These are phyloP conservation scores for Malus orientalis DNA, from an alignment of 306 rosid genomes.

Conservation along the genomic window DNA sequence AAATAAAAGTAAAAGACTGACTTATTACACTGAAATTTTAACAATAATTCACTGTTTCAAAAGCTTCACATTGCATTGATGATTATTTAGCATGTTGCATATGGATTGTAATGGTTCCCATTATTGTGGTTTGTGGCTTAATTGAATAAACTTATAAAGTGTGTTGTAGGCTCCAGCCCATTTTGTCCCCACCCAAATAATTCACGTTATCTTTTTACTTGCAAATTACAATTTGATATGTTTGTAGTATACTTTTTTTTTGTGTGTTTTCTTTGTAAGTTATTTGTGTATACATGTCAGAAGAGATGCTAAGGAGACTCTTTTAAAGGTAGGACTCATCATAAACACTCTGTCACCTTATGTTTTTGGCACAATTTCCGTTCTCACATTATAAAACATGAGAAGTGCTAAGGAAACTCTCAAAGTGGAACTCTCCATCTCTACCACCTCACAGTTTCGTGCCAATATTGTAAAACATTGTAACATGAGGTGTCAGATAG, in stretches of 20 bases:
- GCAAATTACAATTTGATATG: neutral
- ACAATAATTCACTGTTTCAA: neutral
- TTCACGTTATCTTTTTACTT: rapidly evolving
- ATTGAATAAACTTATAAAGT: neutral
- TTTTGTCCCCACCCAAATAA: neutral
- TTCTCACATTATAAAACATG: too few relatives aligned
- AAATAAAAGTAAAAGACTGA: neutral
- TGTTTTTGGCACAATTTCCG: too few relatives aligned
- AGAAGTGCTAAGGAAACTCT: too few relatives aligned
- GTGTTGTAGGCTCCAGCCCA: slow-evolving; percentile 1
- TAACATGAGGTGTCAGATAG: too few relatives aligned
- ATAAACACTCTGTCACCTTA: rapidly evolving
- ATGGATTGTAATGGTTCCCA: slow-evolving; percentile 24
- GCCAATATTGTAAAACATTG: too few relatives aligned
- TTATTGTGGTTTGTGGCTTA: slow-evolving; percentile 25
- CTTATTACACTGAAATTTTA: neutral
- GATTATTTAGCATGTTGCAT: slow-evolving; percentile 21
- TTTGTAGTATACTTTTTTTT: too few relatives aligned
- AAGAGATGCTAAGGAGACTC: too few relatives aligned
- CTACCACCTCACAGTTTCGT: too few relatives aligned
- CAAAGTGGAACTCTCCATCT: too few relatives aligned
- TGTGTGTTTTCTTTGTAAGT: too few relatives aligned
- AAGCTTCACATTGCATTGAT: neutral
- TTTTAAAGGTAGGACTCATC: too few relatives aligned
- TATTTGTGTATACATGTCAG: too few relatives aligned